phyloP scores from a whole-genome alignment of 768 basidiomycete genomes.

The Phlebiopsis gigantea region DNA sequence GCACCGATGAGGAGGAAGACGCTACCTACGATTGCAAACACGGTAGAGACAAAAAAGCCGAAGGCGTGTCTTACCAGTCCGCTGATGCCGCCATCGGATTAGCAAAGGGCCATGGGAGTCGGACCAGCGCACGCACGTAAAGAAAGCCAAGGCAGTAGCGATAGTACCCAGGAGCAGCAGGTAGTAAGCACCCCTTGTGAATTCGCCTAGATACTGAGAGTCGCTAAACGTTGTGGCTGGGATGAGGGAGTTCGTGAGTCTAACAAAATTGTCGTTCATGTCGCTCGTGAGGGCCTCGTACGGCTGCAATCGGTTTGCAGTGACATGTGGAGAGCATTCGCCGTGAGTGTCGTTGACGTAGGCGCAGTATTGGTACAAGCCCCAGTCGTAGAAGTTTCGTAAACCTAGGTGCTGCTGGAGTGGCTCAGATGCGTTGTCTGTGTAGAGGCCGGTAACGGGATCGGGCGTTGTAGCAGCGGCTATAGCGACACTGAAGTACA shows the following conservation, averaged over 20 bases:
- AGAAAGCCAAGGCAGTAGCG: constrained; percentile 54
- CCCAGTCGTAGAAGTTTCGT: constrained; percentile 69
- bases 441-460: constrained; percentile 59
- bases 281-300: constrained; percentile 59
- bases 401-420: constrained; percentile 53
- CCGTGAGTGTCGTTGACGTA: constrained; percentile 58
- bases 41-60: constrained; percentile 63
- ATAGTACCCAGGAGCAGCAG: constrained; percentile 70
- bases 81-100: constrained; percentile 29
- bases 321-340: constrained; percentile 56
- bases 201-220: constrained; percentile 54
- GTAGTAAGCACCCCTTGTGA: constrained; percentile 70
- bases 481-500: constrained; percentile 44
- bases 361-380: constrained; percentile 78
- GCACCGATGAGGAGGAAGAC: constrained; percentile 64
- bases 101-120: not conserved
- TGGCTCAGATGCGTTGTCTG: constrained; percentile 58
- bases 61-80: constrained; percentile 61
- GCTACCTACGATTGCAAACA: constrained; percentile 54
- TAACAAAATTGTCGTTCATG: constrained; percentile 61
- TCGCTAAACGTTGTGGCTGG: constrained; percentile 46
- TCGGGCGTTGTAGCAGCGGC: constrained; percentile 42
- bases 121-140: constrained; percentile 46
- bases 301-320: constrained; percentile 60
- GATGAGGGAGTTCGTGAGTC: constrained; percentile 51